These are phyloP conservation scores for Parathielavia hyrcaniae DNA, from an alignment of 495 filamentous ascomycete genomes.

Conservation along the genomic window DNA sequence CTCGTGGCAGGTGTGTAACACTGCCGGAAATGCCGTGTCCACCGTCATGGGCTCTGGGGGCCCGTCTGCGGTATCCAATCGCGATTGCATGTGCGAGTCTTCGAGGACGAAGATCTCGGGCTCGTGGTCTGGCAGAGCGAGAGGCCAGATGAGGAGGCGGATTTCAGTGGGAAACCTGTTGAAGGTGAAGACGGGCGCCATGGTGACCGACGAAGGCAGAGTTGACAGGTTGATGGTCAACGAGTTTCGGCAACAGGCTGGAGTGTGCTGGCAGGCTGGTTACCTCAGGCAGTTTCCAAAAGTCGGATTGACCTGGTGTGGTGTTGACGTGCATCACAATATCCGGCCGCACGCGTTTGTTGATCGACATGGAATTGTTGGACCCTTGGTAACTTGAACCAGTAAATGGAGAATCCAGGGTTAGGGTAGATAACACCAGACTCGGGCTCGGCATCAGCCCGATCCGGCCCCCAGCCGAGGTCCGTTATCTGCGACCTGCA, in stretches of 20 bases:
- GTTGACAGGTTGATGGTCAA: not conserved
- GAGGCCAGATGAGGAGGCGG: not conserved
- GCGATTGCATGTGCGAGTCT: not conserved
- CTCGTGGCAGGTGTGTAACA: constrained; percentile 8
- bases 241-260: not conserved
- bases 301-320: too few species aligned
- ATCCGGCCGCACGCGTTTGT: too few species aligned
- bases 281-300: too few species aligned
- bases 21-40: not conserved
- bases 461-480: constrained; percentile 25
- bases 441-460: constrained; percentile 4
- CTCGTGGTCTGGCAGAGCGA: not conserved
- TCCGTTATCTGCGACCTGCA: constrained; percentile 9
- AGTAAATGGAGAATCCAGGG: not conserved
- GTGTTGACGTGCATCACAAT: too few species aligned
- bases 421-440: constrained; percentile 4
- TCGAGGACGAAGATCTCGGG: not conserved
- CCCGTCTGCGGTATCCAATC: too few species aligned
- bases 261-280: too few species aligned
- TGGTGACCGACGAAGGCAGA: not conserved
- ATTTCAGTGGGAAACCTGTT: not conserved
- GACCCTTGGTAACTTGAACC: too few species aligned
- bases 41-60: not conserved
- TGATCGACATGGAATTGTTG: too few species aligned
- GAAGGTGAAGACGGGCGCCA: not conserved